Percentiles rank a stretch among this genome's conserved stretches.
Conservation (phyloP, 805 yeast species). For the Myxozyma melibiosi region DNA sequence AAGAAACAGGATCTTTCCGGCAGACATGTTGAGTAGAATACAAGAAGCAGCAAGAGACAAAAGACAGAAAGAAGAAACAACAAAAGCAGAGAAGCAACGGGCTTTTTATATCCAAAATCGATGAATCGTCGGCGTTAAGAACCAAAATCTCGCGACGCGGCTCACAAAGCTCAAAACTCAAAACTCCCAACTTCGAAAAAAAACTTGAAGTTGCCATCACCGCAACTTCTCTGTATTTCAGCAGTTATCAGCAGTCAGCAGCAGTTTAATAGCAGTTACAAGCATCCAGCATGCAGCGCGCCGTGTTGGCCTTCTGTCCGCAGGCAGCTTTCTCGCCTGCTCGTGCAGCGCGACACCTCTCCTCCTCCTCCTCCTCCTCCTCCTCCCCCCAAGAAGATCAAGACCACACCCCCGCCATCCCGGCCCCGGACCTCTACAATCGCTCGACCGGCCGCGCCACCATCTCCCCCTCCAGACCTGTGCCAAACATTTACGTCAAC, state of each 20-base stretch:
- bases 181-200: too few species aligned
- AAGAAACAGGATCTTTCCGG: slow-evolving; percentile 19
- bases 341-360: not conserved
- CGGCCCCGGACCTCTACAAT: slow-evolving; percentile 10
- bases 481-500: slow-evolving; percentile 17
- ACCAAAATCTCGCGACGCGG: not conserved
- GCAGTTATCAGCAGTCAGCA: too few species aligned
- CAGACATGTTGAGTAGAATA: not conserved
- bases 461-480: slow-evolving; percentile 2
- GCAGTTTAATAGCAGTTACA: too few species aligned
- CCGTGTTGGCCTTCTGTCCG: too few species aligned
- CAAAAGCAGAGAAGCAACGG: not conserved
- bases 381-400: not conserved
- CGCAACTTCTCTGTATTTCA: too few species aligned
- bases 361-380: not conserved
- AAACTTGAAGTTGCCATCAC: too few species aligned
- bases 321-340: too few species aligned
- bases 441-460: not conserved
- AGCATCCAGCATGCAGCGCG: too few species aligned
- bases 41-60: not conserved
- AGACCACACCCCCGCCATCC: not conserved
- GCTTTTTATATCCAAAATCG: too few species aligned
- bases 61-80: not conserved
- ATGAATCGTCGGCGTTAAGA: slow-evolving; percentile 18
- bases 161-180: not conserved